Evolutionary conservation across 2,329 filamentous ascomycete species (phyloP).

Genomic region (Nothophaeocryptopus gaeumannii): DNA sequence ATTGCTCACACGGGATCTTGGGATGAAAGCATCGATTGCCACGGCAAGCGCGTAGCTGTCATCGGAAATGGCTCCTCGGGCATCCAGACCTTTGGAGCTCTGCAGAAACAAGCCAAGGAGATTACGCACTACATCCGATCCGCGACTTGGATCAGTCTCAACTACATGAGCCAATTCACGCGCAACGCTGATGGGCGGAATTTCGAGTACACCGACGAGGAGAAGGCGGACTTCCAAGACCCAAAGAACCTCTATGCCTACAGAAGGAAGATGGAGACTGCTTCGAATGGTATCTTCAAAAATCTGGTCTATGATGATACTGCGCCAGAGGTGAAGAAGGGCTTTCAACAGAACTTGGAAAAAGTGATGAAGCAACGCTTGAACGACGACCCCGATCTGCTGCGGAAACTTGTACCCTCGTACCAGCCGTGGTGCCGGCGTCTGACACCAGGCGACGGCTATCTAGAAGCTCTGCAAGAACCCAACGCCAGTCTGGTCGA

Average conservation of each 20-base stretch:
- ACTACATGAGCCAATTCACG: conserved; percentile 2
- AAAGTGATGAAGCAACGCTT: background rate
- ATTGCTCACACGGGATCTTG: conserved; percentile 71
- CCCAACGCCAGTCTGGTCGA: conserved; percentile 53
- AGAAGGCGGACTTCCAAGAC: too few species aligned
- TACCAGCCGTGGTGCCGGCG: conserved; percentile 63
- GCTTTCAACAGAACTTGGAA: background rate
- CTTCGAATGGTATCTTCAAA: background rate
- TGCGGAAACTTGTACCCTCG: conserved; percentile 35
- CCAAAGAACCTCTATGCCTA: background rate
- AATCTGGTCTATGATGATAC: too few species aligned
- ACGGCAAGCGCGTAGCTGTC: conserved; percentile 64
- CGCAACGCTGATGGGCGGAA: background rate
- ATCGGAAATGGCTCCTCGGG: conserved; percentile 77
- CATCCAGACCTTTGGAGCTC: conserved; percentile 67
- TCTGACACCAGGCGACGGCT: conserved; percentile 57
- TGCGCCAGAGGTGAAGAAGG: too few species aligned
- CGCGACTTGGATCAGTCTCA: background rate
- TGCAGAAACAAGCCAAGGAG: conserved; percentile 44
- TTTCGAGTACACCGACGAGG: background rate
- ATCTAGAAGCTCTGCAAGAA: conserved; percentile 49
- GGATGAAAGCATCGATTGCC: conserved; percentile 64
- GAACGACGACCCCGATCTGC: conserved; percentile 36
- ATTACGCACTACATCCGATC: background rate
- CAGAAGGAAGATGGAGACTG: background rate